Percentiles rank a stretch among this genome's conserved stretches.
Conservation (phyloP, 805 yeast genomes). For the Zygotorulaspora sp. region DNA sequence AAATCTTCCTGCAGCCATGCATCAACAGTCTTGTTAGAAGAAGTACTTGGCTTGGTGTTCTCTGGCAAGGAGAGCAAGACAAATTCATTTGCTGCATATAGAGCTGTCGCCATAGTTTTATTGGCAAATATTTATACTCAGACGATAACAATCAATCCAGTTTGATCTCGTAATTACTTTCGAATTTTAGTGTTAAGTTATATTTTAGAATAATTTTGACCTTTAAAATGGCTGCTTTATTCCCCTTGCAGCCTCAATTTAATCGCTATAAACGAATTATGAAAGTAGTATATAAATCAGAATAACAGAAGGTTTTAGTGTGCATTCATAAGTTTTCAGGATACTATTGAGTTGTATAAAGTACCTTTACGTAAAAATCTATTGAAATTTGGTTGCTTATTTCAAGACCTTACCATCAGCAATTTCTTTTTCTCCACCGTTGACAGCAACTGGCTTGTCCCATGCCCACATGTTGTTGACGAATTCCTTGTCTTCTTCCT, state of each 20-base stretch:
- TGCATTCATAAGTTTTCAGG: too few relatives aligned
- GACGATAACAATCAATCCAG: too few relatives aligned
- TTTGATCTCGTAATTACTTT: slow-evolving; percentile 23
- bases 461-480: slow-evolving; percentile 94
- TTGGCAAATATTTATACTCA: slow-evolving; percentile 14
- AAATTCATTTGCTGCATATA: slow-evolving; percentile 34
- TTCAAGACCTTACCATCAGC: slow-evolving; percentile 98
- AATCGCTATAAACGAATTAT: slow-evolving; percentile 2
- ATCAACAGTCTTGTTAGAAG: slow-evolving; percentile 38
- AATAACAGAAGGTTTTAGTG: too few relatives aligned
- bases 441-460: slow-evolving; percentile 85
- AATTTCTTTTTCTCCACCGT: slow-evolving; percentile 81
- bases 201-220: too few relatives aligned
- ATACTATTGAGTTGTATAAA: too few relatives aligned
- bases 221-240: slow-evolving; percentile 12
- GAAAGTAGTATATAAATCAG: not conserved
- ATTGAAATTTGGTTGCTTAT: slow-evolving; percentile 33
- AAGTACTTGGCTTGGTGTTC: slow-evolving; percentile 50
- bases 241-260: slow-evolving; percentile 4
- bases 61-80: slow-evolving; percentile 53
- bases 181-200: too few relatives aligned
- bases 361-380: not conserved
- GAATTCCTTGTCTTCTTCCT: slow-evolving; percentile 73
- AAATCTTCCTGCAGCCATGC: slow-evolving; percentile 54
- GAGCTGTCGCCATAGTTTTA: slow-evolving; percentile 26